Conservation (phyloP, 768 basidiomycete species). For the Chlorophyllum brunneum region DNA sequence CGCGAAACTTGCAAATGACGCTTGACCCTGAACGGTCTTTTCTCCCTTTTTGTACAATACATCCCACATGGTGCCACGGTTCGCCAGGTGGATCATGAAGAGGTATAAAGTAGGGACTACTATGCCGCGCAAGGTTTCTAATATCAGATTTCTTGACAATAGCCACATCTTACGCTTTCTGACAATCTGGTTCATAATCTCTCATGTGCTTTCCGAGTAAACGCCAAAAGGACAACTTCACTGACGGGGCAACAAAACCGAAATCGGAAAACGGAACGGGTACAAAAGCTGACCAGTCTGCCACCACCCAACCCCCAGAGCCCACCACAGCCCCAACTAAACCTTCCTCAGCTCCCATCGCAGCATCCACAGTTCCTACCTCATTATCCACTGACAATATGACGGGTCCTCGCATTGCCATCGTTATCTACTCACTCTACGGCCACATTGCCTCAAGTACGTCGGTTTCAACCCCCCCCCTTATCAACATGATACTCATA, state of each 20-base stretch:
- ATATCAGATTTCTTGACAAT: not conserved
- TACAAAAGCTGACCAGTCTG: slow-evolving; percentile 24
- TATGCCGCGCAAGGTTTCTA: not conserved
- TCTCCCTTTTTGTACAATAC: not conserved
- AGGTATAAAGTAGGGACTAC: slow-evolving; percentile 1
- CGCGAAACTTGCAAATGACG: not conserved
- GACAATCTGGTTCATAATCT: not conserved
- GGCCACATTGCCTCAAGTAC: slow-evolving; percentile 68
- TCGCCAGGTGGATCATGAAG: not conserved
- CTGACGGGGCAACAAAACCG: slow-evolving; percentile 17
- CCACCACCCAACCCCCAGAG: not conserved
- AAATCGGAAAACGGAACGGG: slow-evolving; percentile 18
- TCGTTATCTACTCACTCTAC: slow-evolving; percentile 72
- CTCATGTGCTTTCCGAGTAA: slow-evolving; percentile 32
- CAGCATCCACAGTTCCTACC: slow-evolving; percentile 8
- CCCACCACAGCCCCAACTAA: slow-evolving; percentile 7
- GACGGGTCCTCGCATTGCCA: slow-evolving; percentile 61
- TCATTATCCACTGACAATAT: slow-evolving; percentile 20
- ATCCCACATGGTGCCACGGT: slow-evolving; percentile 6
- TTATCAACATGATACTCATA: not conserved
- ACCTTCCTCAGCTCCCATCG: slow-evolving; percentile 1
- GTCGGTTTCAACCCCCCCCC: slow-evolving; percentile 14
- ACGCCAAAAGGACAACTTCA: slow-evolving; percentile 28
- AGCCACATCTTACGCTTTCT: slow-evolving; percentile 2
- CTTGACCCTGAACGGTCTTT: not conserved